phyloP scores from a whole-genome alignment of 176 grass and related monocot species.

The Elymus sibiricus region DNA sequence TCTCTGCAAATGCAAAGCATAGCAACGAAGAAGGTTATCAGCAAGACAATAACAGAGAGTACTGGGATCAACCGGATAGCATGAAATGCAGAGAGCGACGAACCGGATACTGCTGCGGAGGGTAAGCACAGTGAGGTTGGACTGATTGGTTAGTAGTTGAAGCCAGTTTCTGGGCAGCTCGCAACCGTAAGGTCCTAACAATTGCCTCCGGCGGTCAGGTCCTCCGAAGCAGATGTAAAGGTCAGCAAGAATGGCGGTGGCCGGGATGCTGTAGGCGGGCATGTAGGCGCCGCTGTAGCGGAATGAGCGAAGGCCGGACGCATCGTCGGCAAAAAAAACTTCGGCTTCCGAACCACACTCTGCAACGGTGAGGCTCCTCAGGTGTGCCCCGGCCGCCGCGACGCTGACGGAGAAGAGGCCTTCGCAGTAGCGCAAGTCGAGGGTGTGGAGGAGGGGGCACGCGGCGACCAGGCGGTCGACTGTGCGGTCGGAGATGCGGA shows the following conservation, averaged over 20 bases:
- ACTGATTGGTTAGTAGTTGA: slow-evolving; percentile 20
- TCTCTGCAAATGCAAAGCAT: slow-evolving; percentile 14
- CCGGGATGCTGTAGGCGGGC: neutral
- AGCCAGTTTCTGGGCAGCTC: neutral
- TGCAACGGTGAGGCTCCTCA: slow-evolving; percentile 45
- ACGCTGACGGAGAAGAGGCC: neutral
- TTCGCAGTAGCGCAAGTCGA: slow-evolving; percentile 34
- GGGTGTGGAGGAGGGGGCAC: slow-evolving; percentile 36
- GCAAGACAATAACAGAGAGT: neutral
- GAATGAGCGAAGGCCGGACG: slow-evolving; percentile 21
- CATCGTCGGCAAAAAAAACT: neutral
- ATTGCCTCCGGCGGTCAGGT: fast-evolving
- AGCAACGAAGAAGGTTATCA: neutral
- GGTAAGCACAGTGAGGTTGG: slow-evolving; percentile 43
- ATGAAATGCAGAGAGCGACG: neutral
- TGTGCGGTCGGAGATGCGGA: neutral
- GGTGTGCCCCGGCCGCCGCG: neutral
- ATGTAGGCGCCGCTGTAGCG: neutral
- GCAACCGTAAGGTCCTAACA: no score
- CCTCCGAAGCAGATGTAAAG: slow-evolving; percentile 34
- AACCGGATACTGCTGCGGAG: slow-evolving; percentile 57
- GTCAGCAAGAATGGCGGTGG: slow-evolving; percentile 7
- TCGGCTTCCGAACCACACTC: neutral
- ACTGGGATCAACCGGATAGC: neutral
- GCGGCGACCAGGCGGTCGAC: slow-evolving; percentile 10